These are phyloP conservation scores for Penicillium ochrochloron DNA, from an alignment of 495 filamentous ascomycete species.

Conservation along the genomic window DNA sequence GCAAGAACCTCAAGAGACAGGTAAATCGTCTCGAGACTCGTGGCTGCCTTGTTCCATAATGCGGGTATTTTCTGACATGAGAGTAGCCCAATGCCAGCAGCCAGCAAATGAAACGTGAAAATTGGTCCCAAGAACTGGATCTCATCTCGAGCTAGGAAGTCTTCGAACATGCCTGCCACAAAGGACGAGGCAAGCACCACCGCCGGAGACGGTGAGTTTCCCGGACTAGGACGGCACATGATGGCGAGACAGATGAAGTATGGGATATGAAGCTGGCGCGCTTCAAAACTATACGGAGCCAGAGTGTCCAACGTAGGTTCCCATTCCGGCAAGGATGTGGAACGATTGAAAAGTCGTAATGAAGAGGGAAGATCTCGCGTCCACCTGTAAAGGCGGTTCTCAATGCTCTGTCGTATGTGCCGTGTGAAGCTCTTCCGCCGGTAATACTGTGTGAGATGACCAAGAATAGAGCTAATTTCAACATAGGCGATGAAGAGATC, in stretches of 20 bases:
- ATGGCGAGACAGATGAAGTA: slow-evolving; percentile 34
- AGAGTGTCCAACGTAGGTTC: not conserved
- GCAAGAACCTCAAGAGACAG: slow-evolving; percentile 30
- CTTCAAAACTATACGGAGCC: slow-evolving; percentile 29
- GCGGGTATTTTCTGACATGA: slow-evolving; percentile 20
- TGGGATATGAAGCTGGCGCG: slow-evolving; percentile 30
- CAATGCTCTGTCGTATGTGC: slow-evolving; percentile 22
- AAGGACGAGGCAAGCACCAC: slow-evolving; percentile 30
- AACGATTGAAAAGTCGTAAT: slow-evolving; percentile 23
- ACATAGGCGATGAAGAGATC: slow-evolving; percentile 33
- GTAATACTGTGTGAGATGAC: slow-evolving; percentile 30
- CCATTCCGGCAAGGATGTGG: not conserved
- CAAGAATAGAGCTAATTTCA: slow-evolving; percentile 31
- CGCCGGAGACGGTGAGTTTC: slow-evolving; percentile 24
- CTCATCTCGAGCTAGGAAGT: slow-evolving; percentile 35
- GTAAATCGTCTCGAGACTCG: slow-evolving; percentile 26
- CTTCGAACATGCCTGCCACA: slow-evolving; percentile 32
- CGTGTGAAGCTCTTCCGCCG: slow-evolving; percentile 28
- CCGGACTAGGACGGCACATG: slow-evolving; percentile 26
- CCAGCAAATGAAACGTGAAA: slow-evolving; percentile 34
- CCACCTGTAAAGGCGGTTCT: slow-evolving; percentile 32
- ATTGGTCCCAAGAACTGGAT: slow-evolving; percentile 30
- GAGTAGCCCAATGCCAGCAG: slow-evolving; percentile 32
- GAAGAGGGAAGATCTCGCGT: slow-evolving; percentile 23
- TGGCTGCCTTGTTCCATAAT: slow-evolving; percentile 22